These are phyloP conservation scores for Fusarium succisae DNA, from an alignment of 2,329 filamentous ascomycete genomes.

Conservation along the genomic window DNA sequence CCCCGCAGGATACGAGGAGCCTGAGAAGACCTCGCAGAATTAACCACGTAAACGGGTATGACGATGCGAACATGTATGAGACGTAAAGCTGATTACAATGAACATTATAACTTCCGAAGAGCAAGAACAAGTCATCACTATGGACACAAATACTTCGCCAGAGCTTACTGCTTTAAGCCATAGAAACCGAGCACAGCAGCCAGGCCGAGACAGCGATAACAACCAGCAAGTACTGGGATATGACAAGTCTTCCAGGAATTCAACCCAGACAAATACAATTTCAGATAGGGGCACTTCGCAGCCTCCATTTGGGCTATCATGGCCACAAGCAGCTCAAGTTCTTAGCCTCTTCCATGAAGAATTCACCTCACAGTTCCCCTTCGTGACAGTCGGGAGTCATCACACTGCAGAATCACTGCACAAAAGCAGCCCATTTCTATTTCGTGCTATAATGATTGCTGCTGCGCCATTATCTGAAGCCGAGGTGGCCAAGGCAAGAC, in stretches of 20 bases:
- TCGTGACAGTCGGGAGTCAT: slow-evolving; percentile 47
- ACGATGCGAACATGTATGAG: not conserved
- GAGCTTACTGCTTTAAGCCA: not conserved
- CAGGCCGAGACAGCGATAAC: not conserved
- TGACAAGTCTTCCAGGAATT: not conserved
- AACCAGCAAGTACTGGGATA: not conserved
- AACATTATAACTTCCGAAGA: not conserved
- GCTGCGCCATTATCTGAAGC: slow-evolving; percentile 44
- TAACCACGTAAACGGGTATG: slow-evolving; percentile 40
- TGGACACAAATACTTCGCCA: not conserved
- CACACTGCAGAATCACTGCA: slow-evolving; percentile 45
- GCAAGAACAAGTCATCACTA: not conserved
- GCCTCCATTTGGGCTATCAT: slow-evolving; percentile 51
- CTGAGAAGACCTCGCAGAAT: slow-evolving; percentile 47
- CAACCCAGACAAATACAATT: not conserved
- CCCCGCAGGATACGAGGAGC: slow-evolving; percentile 42
- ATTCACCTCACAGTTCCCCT: slow-evolving; percentile 51
- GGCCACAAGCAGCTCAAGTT: slow-evolving; percentile 50
- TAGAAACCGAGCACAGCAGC: not conserved
- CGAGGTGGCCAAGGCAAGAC: slow-evolving; percentile 52
- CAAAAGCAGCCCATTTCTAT: slow-evolving; percentile 50
- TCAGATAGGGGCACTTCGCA: not conserved
- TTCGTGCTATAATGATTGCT: slow-evolving; percentile 51
- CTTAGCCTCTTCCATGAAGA: slow-evolving; percentile 47
- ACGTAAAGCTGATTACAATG: not conserved